Base-by-base conservation (phyloP, 2,329 filamentous ascomycete species). In the Colletotrichum aenigma region DNA sequence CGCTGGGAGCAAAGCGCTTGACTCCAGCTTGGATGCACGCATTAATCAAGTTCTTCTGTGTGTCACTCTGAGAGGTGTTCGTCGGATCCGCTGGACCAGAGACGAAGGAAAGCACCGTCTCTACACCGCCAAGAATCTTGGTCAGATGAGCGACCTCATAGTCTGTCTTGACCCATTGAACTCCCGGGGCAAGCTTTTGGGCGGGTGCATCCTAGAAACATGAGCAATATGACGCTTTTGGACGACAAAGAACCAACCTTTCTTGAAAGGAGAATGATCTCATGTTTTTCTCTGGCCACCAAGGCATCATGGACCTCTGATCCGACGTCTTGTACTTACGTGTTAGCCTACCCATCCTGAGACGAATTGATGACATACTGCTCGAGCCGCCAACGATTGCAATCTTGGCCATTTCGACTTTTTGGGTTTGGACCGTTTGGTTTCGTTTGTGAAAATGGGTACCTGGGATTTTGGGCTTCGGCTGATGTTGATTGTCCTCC, bases 1-100 rank as follows among this genome's bases (percentile, higher is more conserved):
- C 93, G 43, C 90, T 90, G 3, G 92, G 91, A 2, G 93, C 87
- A 80, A 92, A 93, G 8, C 91, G 87, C 78, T 89, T 88, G 7
- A 94, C 91, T 2, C 91, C 90, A 2, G 91, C 91, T 4, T 85
- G 84, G 52, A 92, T 85, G 8, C 90, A 87, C 1, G 91, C 92
- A 72, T 93, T 89, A 67, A 93, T 90, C 62, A 94, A 82, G 36
- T 87, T 87, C 75, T 85, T 87, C 79, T 93, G 91, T 0, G 88
- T 81, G 16, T 81, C 80, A 48, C 85, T 76, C 79, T 93, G 91
- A 1, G 88, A 81, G n/a, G 81, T 80, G 36, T 85, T 78, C 1
- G 79, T 77, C 7, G 79, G 71, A 24, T 76, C 74, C 7, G 48
- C 15, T 2, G 65, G 65, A 7, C 52, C 76, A 7, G 85, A 77